Conservation (phyloP, 2,329 filamentous ascomycete species). For the Didymella sp. region DNA sequence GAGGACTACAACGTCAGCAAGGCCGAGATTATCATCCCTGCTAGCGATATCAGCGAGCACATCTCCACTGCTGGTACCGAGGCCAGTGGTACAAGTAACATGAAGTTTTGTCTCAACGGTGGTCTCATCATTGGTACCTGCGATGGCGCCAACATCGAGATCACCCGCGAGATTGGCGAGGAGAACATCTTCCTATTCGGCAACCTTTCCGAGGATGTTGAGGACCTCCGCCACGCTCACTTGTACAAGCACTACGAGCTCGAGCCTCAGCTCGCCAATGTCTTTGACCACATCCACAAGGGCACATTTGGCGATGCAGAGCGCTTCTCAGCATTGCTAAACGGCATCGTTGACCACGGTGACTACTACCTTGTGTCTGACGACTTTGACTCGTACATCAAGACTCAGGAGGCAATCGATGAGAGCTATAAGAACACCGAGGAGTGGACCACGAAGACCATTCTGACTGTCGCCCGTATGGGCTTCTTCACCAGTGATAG, state of each 20-base stretch:
- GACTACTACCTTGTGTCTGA: slow-evolving; percentile 98
- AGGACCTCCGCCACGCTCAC: slow-evolving; percentile 90
- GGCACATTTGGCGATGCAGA: slow-evolving; percentile 81
- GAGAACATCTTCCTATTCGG: slow-evolving; percentile 99
- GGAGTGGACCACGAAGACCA: slow-evolving; percentile 89
- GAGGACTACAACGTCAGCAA: slow-evolving; percentile 99
- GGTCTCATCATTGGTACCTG: slow-evolving; percentile 97
- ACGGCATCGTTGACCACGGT: slow-evolving; percentile 87
- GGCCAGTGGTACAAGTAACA: slow-evolving; percentile 88
- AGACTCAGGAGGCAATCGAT: slow-evolving; percentile 90
- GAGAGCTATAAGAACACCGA: slow-evolving; percentile 91
- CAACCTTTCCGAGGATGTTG: slow-evolving; percentile 93
- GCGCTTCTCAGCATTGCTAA: slow-evolving; percentile 82
- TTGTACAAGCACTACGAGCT: slow-evolving; percentile 81
- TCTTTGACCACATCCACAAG: slow-evolving; percentile 82
- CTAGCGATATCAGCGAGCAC: slow-evolving; percentile 96
- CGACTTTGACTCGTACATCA: slow-evolving; percentile 93
- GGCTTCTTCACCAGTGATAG: slow-evolving; percentile 96
- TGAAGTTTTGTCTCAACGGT: slow-evolving; percentile 99
- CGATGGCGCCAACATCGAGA: slow-evolving; percentile 97
- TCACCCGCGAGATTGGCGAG: slow-evolving; percentile 94
- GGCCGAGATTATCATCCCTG: slow-evolving; percentile 93
- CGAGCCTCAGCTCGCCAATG: slow-evolving; percentile 76
- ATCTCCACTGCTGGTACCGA: slow-evolving; percentile 98
- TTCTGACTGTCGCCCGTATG: slow-evolving; percentile 89